These are phyloP conservation scores for Kwoniella sp. DNA, from an alignment of 768 basidiomycete genomes.

Conservation along the genomic window DNA sequence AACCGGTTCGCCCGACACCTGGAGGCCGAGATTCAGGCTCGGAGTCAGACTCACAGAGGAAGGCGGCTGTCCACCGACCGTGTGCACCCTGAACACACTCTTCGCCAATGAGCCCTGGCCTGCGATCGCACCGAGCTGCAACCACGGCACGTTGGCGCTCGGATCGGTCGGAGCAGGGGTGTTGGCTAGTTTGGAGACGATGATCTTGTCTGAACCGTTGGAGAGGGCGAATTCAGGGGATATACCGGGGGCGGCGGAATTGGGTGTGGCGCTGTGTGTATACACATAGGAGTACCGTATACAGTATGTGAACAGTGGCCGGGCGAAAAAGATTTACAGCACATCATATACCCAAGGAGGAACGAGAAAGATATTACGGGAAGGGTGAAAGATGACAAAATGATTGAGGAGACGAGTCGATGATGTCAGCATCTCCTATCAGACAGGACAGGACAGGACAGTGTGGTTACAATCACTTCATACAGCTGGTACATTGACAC, in stretches of 20 bases:
- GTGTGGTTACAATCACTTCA: background rate
- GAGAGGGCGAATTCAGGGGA: slow-evolving; percentile 34
- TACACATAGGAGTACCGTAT: background rate
- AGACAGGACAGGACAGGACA: no score
- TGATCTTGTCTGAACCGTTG: slow-evolving; percentile 17
- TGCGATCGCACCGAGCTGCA: slow-evolving; percentile 60
- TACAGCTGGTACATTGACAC: no score
- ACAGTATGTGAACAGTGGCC: no score
- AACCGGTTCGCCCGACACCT: no score
- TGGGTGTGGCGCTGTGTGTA: slow-evolving; percentile 18
- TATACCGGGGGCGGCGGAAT: slow-evolving; percentile 27
- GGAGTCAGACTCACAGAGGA: slow-evolving; percentile 25
- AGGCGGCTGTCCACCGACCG: slow-evolving; percentile 64
- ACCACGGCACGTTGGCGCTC: slow-evolving; percentile 63
- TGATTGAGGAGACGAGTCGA: no score
- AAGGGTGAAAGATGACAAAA: no score
- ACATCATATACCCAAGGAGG: no score
- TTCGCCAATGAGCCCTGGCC: slow-evolving; percentile 61
- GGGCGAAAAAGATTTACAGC: no score
- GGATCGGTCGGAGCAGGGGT: slow-evolving; percentile 28
- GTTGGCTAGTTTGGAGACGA: slow-evolving; percentile 19
- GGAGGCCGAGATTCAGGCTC: no score
- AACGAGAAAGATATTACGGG: no score
- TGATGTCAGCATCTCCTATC: no score
- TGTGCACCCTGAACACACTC: slow-evolving; percentile 63